These are phyloP conservation scores for Fonsecaea nubica DNA, from an alignment of 2,329 filamentous ascomycete genomes.

Conservation along the genomic window DNA sequence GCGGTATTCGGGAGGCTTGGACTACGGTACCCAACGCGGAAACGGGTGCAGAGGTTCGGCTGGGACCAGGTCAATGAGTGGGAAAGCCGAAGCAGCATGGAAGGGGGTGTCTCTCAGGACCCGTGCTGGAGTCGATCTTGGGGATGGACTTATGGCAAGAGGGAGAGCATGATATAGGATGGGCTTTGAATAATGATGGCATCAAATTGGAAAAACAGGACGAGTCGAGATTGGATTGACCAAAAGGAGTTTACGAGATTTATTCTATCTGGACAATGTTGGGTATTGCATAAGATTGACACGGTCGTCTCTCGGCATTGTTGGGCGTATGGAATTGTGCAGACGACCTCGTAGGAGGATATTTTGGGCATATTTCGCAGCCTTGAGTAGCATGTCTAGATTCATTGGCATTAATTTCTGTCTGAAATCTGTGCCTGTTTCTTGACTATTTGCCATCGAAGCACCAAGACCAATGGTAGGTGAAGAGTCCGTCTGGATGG, in stretches of 20 bases:
- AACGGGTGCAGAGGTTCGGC: slow-evolving; percentile 47
- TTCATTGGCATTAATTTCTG: neutral
- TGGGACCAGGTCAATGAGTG: slow-evolving; percentile 42
- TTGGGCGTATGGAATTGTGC: neutral
- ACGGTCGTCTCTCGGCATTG: neutral
- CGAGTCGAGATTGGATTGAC: neutral
- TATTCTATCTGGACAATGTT: neutral
- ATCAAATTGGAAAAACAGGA: neutral
- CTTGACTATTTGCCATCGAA: neutral
- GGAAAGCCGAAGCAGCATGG: slow-evolving; percentile 26
- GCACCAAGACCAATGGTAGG: neutral
- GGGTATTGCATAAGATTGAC: neutral
- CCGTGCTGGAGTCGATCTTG: slow-evolving; percentile 40
- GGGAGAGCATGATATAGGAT: neutral
- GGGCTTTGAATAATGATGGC: neutral
- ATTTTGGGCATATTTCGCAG: neutral
- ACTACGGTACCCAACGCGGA: slow-evolving; percentile 43
- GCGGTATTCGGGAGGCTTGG: slow-evolving; percentile 48
- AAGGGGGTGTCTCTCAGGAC: slow-evolving; percentile 34
- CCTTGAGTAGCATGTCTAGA: neutral
- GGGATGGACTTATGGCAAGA: slow-evolving; percentile 33
- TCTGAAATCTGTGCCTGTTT: neutral
- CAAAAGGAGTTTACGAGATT: neutral
- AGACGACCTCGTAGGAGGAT: neutral
- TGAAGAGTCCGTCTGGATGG: neutral